These are phyloP conservation scores for Aspergillus hortae DNA, from an alignment of 2,329 filamentous ascomycete genomes.

Conservation along the genomic window DNA sequence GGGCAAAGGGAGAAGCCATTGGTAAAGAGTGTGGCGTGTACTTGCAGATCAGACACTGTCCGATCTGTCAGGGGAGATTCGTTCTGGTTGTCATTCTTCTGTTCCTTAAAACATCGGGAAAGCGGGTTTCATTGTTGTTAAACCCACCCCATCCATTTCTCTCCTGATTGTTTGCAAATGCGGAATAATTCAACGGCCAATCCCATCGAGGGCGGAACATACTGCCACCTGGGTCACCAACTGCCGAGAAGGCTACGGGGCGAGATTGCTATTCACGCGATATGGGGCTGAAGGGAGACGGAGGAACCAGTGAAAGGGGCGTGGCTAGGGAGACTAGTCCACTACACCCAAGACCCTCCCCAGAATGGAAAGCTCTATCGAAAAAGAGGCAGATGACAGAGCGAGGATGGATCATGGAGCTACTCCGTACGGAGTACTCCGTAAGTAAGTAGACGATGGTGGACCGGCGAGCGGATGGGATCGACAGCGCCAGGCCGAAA, in stretches of 20 bases:
- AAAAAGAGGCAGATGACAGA: slow-evolving; percentile 4
- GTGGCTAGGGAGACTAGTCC: not conserved
- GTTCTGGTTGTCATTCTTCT: too few relatives aligned
- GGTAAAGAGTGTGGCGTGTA: too few relatives aligned
- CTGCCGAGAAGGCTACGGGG: slow-evolving; percentile 1
- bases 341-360: not conserved
- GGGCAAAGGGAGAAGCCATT: too few relatives aligned
- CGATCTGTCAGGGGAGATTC: too few relatives aligned
- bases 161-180: too few relatives aligned
- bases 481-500: slow-evolving; percentile 14
- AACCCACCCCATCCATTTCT: too few relatives aligned
- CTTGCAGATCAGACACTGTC: too few relatives aligned
- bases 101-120: too few relatives aligned
- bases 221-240: not conserved
- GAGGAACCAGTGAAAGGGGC: not conserved
- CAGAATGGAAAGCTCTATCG: slow-evolving; percentile 5
- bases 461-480: slow-evolving; percentile 10
- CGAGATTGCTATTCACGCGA: too few relatives aligned
- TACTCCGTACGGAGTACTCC: not conserved
- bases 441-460: slow-evolving; percentile 1
- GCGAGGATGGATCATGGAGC: slow-evolving; percentile 9
- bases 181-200: too few relatives aligned
- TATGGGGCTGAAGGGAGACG: not conserved
- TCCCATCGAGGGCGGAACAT: not conserved
- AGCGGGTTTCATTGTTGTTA: too few relatives aligned